Percentiles rank a stretch among this genome's conserved stretches.
phyloP scores from a whole-genome alignment of 1,284 basidiomycete genomes.

The Ustilago trichophora region DNA sequence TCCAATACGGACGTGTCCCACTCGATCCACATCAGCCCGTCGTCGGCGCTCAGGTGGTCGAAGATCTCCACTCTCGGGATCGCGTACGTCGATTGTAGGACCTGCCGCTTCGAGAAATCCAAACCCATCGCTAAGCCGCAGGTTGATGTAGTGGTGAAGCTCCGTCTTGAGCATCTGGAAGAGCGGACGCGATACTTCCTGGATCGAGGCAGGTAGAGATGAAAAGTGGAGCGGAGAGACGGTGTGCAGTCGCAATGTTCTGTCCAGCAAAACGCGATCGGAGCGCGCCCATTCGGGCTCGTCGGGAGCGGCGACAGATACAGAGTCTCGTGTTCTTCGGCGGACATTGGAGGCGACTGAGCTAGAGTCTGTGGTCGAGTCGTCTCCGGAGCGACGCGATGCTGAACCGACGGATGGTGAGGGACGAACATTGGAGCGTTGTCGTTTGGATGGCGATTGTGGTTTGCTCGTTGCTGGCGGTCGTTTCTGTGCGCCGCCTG shows the following conservation, averaged over 20 bases:
- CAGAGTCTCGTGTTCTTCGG: conserved; percentile 15
- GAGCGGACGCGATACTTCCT: conserved; percentile 29
- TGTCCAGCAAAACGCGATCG: conserved; percentile 28
- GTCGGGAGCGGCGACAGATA: conserved; percentile 6
- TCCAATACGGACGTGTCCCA: conserved; percentile 37
- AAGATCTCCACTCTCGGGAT: conserved; percentile 32
- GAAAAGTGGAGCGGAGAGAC: conserved; percentile 44
- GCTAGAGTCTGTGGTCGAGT: conserved; percentile 22
- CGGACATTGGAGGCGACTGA: conserved; percentile 14
- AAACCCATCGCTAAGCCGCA: conserved; percentile 45
- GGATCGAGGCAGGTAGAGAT: conserved; percentile 30
- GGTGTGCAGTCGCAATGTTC: conserved; percentile 40
- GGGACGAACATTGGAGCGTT: conserved; percentile 17
- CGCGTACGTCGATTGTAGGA: conserved; percentile 23
- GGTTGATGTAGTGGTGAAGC: conserved; percentile 37
- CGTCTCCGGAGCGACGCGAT: conserved; percentile 25
- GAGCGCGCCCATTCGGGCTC: conserved; percentile 25
- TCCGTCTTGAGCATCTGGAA: conserved; percentile 38
- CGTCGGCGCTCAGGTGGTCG: conserved; percentile 36
- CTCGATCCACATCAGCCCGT: conserved; percentile 30
- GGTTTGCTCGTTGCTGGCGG: conserved; percentile 22
- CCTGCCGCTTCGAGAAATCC: conserved; percentile 33
- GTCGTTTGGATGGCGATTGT: conserved; percentile 16
- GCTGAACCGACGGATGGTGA: conserved; percentile 22
- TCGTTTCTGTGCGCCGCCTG: conserved; percentile 36